Percentiles rank a stretch among this genome's conserved stretches.
Evolutionary conservation across 2,329 filamentous ascomycete genomes (phyloP).

Genomic region (Diaporthe longicolla): DNA sequence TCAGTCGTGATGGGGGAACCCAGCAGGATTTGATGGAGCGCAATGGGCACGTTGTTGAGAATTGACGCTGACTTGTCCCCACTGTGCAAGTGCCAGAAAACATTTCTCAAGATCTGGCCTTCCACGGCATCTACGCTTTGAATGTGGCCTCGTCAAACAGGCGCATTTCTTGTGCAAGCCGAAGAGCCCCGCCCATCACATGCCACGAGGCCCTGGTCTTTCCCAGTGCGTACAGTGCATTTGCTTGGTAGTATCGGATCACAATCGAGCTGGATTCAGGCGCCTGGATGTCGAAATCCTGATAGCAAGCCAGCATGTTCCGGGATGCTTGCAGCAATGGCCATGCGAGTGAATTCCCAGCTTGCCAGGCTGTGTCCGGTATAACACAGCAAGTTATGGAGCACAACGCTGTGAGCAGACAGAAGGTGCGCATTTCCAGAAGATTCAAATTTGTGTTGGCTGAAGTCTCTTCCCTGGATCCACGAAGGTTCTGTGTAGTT

Average conservation of each 20-base stretch:
- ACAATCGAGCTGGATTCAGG: constrained; percentile 12
- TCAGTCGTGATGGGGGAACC: not conserved
- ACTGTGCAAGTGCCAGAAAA: constrained; percentile 12
- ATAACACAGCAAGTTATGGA: constrained; percentile 4
- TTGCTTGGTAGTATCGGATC: constrained; percentile 14
- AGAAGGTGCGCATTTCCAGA: not conserved
- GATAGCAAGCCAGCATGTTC: constrained; percentile 17
- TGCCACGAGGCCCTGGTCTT: constrained; percentile 12
- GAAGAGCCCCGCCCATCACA: constrained; percentile 2
- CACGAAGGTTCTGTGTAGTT: not conserved
- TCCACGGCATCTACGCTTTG: constrained; percentile 11
- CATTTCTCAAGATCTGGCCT: constrained; percentile 12
- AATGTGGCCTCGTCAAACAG: constrained; percentile 7
- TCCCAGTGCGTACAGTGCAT: constrained; percentile 15
- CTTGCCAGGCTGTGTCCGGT: not conserved
- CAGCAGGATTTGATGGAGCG: constrained; percentile 7
- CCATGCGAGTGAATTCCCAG: constrained; percentile 12
- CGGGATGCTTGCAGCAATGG: constrained; percentile 13
- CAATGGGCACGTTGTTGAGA: constrained; percentile 19
- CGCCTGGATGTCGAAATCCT: constrained; percentile 7
- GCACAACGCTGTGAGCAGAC: not conserved
- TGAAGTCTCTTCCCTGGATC: not conserved
- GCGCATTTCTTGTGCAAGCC: constrained; percentile 4
- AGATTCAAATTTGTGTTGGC: not conserved
- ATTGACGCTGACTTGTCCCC: constrained; percentile 25